These are phyloP conservation scores for Dovyalis caffra DNA, from an alignment of 345 rosid genomes.

Conservation along the genomic window DNA sequence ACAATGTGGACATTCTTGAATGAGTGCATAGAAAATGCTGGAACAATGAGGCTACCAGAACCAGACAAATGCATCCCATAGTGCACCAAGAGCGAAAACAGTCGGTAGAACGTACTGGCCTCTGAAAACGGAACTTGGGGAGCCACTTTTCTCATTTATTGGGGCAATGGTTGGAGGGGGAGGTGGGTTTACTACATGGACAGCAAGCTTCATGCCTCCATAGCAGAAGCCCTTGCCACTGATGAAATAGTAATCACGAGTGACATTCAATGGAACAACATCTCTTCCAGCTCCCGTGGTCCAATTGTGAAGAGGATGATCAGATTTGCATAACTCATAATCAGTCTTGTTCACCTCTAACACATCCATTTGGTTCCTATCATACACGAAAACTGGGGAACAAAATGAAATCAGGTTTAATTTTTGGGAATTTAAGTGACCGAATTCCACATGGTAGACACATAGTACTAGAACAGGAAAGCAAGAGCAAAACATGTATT, in stretches of 20 bases:
- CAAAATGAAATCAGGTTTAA: background rate
- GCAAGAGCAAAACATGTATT: background rate
- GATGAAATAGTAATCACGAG: conserved; percentile 64
- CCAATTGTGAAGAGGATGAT: conserved; percentile 75
- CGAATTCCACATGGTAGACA: background rate
- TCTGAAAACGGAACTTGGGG: conserved; percentile 27
- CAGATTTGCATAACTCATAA: conserved; percentile 64
- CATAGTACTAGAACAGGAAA: background rate
- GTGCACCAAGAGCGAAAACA: conserved; percentile 42
- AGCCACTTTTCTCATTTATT: conserved; percentile 24
- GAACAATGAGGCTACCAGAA: conserved; percentile 29
- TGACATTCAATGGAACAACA: conserved; percentile 78
- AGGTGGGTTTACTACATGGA: conserved; percentile 64
- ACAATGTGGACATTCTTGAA: background rate
- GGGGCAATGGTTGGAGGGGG: conserved; percentile 68
- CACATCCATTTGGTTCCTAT: conserved; percentile 79
- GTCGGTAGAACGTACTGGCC: conserved; percentile 43
- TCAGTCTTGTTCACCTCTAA: conserved; percentile 86
- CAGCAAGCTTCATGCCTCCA: conserved; percentile 67
- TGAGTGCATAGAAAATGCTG: background rate
- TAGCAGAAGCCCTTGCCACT: conserved; percentile 94
- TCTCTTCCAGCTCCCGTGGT: conserved; percentile 91
- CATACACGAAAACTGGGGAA: conserved; percentile 73
- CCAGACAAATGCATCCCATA: conserved; percentile 51
- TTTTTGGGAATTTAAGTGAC: background rate